Percentiles rank a stretch among this genome's conserved stretches.
These are phyloP conservation scores for Fomitiporia mediterranea DNA, from an alignment of 1,284 basidiomycete species.

Conservation along the genomic window DNA sequence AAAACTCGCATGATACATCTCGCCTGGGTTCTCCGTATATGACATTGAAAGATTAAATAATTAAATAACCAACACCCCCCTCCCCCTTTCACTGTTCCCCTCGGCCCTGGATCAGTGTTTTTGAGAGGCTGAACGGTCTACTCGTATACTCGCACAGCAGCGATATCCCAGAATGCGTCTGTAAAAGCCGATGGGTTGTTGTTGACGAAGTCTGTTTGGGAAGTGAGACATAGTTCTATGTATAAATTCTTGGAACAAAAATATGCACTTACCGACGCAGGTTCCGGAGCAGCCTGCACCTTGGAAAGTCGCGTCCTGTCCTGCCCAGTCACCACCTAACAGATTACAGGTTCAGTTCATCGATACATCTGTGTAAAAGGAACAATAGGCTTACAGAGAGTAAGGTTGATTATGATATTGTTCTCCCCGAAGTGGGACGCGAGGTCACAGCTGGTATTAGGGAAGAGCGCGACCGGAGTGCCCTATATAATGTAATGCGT, in stretches of 20 bases:
- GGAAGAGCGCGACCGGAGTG: conserved; percentile 52
- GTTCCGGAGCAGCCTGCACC: conserved; percentile 9
- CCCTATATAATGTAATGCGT: conserved; percentile 31
- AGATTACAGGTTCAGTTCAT: neutral
- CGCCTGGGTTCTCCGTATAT: no score
- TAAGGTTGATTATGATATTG: conserved; percentile 58
- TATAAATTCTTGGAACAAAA: neutral
- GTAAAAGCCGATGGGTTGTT: conserved; percentile 46
- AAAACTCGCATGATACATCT: no score
- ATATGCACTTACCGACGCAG: conserved; percentile 13
- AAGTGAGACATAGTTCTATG: neutral
- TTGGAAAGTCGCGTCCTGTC: neutral
- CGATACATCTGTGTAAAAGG: neutral
- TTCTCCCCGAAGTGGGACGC: conserved; percentile 48
- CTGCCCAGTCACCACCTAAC: conserved; percentile 21
- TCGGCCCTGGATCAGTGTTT: no score
- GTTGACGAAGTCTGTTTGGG: conserved; percentile 17
- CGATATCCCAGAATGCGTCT: conserved; percentile 66
- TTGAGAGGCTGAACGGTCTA: no score
- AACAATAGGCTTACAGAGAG: conserved; percentile 35
- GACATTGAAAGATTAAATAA: no score
- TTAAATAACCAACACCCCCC: no score
- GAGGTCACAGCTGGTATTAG: conserved; percentile 48
- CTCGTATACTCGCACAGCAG: conserved; percentile 36
- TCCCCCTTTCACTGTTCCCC: no score